Conservation (phyloP, 75 land plant genomes). For the Selaginella tamariscina region DNA sequence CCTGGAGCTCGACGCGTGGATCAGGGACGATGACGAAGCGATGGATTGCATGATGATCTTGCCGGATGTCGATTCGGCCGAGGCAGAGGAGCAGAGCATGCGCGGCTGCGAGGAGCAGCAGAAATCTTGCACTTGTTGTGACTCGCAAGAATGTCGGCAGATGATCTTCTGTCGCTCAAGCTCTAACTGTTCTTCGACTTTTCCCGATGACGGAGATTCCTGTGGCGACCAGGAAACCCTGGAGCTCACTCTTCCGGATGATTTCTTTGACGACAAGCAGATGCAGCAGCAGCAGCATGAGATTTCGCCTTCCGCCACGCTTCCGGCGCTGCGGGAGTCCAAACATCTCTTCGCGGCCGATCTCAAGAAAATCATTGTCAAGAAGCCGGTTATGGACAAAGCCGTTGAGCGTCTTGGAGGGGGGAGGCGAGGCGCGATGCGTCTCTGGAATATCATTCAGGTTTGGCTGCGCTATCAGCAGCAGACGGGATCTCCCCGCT, state of each 20-base stretch:
- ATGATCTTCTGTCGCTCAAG: neutral
- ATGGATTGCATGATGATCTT: neutral
- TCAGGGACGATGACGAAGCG: neutral
- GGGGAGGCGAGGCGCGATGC: slow-evolving; percentile 45
- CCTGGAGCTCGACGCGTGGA: neutral
- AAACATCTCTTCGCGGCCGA: slow-evolving; percentile 26
- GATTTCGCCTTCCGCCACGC: neutral
- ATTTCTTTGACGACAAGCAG: neutral
- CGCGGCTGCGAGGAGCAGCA: neutral
- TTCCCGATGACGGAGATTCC: neutral
- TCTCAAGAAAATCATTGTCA: slow-evolving; percentile 51
- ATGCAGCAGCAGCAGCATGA: neutral
- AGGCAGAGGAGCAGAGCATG: neutral
- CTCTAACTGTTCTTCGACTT: neutral
- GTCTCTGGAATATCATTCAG: slow-evolving; percentile 54
- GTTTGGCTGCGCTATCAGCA: slow-evolving; percentile 47
- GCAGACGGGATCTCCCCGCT: neutral
- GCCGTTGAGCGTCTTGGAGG: slow-evolving; percentile 56
- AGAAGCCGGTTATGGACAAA: slow-evolving; percentile 49
- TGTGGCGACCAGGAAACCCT: neutral
- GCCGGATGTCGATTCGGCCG: neutral
- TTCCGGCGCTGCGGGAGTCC: neutral
- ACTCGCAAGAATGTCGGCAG: neutral
- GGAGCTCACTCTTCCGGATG: neutral
- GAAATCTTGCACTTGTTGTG: too few species aligned